Evolutionary conservation across 2,329 filamentous ascomycete genomes (phyloP).

Genomic region (Xylariales sp.): DNA sequence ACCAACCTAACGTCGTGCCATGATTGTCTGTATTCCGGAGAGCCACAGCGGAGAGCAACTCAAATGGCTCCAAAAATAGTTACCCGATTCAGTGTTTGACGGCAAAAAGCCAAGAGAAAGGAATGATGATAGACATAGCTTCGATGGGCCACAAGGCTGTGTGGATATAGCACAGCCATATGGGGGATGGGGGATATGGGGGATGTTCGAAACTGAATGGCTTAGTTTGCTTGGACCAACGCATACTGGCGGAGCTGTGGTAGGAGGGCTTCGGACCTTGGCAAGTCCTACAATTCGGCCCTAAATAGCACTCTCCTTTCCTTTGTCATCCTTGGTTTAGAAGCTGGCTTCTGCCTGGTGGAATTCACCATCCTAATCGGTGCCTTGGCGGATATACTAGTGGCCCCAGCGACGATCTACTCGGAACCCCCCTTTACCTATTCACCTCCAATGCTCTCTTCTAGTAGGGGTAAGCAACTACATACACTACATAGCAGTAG

Average conservation of each 20-base stretch:
- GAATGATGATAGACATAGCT: conserved; percentile 28
- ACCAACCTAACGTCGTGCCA: neutral
- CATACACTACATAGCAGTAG: too few relatives aligned
- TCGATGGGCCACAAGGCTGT: conserved; percentile 16
- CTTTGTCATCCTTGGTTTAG: neutral
- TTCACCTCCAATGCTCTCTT: neutral
- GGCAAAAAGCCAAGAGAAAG: conserved; percentile 27
- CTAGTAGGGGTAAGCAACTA: neutral
- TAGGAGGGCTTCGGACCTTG: conserved; percentile 21
- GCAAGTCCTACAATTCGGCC: conserved; percentile 22
- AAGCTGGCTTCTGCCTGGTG: neutral
- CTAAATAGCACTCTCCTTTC: conserved; percentile 11
- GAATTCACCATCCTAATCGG: neutral
- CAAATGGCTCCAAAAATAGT: conserved; percentile 30
- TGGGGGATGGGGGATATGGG: conserved; percentile 24
- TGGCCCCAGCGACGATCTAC: conserved; percentile 8
- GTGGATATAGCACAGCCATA: conserved; percentile 25
- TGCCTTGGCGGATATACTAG: conserved; percentile 16
- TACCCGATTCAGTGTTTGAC: conserved; percentile 12
- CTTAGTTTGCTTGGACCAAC: conserved; percentile 5
- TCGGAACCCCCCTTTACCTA: neutral
- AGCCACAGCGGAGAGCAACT: conserved; percentile 17
- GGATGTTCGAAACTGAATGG: conserved; percentile 15
- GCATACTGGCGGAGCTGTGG: neutral
- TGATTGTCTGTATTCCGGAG: conserved; percentile 2